phyloP scores from a whole-genome alignment of 2,329 filamentous ascomycete species.

The Aquanectria penicillioides region DNA sequence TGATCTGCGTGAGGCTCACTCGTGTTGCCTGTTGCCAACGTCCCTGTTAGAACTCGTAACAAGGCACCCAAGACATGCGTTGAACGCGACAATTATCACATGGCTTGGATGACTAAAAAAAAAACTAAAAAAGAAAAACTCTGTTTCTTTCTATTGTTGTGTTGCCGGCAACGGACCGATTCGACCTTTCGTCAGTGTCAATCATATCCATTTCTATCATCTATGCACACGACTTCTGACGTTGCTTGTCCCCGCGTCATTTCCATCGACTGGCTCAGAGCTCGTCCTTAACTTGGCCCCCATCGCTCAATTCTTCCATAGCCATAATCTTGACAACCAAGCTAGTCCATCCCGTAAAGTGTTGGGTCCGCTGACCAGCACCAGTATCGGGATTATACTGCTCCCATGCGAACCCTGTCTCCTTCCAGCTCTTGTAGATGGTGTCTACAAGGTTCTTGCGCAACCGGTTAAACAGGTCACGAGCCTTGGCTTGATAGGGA shows the following conservation, averaged over 20 bases:
- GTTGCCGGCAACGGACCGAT: constrained; percentile 11
- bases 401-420: constrained; percentile 97
- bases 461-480: constrained; percentile 78
- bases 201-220: constrained; percentile 2
- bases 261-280: constrained; percentile 46
- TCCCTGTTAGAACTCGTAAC: background rate
- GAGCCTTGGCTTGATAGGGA: constrained; percentile 74
- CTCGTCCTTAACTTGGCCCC: constrained; percentile 56
- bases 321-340: constrained; percentile 97
- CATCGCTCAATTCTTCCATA: constrained; percentile 76
- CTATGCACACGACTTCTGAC: constrained; percentile 9
- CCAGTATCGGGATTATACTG: constrained; percentile 97
- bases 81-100: constrained; percentile 8
- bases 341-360: constrained; percentile 99
- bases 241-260: background rate
- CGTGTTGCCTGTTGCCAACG: background rate
- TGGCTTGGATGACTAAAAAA: constrained; percentile 9
- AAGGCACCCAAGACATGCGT: constrained; percentile 1
- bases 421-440: constrained; percentile 86
- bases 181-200: background rate
- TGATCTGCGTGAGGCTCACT: background rate
- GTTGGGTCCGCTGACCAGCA: constrained; percentile 92
- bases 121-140: too few species aligned
- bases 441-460: constrained; percentile 89
- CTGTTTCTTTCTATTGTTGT: background rate